Evolutionary conservation across 192 early-diverging fungal species (phyloP).

Genomic region (Linnemannia zychae): DNA sequence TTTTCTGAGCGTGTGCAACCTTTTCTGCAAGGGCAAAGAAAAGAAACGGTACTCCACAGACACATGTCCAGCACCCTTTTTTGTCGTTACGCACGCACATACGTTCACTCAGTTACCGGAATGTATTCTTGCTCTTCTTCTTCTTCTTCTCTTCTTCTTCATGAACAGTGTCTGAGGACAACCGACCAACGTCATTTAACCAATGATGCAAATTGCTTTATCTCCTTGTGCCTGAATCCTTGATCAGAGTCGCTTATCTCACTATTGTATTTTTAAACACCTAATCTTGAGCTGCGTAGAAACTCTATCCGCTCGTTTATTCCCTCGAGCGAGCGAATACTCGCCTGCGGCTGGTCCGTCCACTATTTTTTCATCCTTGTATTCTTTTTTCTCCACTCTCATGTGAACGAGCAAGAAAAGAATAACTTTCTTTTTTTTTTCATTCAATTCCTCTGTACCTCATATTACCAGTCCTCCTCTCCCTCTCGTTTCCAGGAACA

Average conservation of each 20-base stretch:
- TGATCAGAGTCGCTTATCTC: background rate
- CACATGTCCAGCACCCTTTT: background rate
- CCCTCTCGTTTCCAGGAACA: no score
- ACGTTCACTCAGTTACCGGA: background rate
- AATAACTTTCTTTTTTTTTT: background rate
- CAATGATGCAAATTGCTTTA: no score
- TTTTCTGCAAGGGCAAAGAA: background rate
- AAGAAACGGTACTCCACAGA: background rate
- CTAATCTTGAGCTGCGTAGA: background rate
- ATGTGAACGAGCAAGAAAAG: background rate
- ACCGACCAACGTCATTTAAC: no score
- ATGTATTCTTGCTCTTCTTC: background rate
- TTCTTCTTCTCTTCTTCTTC: background rate
- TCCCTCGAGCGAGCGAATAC: background rate
- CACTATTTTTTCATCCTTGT: background rate
- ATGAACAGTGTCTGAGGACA: no score
- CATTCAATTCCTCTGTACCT: no score
- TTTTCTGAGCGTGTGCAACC: background rate
- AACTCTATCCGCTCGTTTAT: background rate
- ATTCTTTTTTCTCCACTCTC: background rate
- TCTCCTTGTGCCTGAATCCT: background rate
- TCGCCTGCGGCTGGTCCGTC: background rate
- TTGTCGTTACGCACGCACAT: background rate
- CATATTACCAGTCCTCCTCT: no score
- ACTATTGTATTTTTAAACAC: background rate